These are phyloP conservation scores for Umbellularia californica DNA, from an alignment of 164 flowering plant genomes.

Conservation along the genomic window DNA sequence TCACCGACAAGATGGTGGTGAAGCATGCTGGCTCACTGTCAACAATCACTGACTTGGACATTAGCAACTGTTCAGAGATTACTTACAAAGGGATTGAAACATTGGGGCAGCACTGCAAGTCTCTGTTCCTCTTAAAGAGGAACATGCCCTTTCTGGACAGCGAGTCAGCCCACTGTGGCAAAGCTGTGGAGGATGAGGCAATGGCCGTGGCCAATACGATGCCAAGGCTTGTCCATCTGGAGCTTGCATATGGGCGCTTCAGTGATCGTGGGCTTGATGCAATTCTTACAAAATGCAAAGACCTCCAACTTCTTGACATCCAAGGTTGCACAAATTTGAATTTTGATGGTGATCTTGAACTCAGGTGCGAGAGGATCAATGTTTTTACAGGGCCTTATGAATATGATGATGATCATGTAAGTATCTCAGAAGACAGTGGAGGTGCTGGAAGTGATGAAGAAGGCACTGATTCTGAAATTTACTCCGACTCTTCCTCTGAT, in stretches of 20 bases:
- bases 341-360: conserved; percentile 27
- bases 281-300: conserved; percentile 24
- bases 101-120: conserved; percentile 58
- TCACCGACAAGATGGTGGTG: conserved; percentile 48
- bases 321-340: conserved; percentile 63
- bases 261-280: conserved; percentile 25
- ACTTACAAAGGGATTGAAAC: conserved; percentile 40
- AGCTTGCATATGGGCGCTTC: conserved; percentile 49
- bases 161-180: background rate
- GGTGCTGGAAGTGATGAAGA: background rate
- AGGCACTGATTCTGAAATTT: background rate
- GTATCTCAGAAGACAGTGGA: conserved; percentile 12
- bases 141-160: conserved; percentile 53
- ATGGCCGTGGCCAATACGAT: conserved; percentile 64
- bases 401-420: conserved; percentile 4
- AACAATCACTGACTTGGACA: conserved; percentile 41
- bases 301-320: conserved; percentile 50
- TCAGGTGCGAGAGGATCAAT: conserved; percentile 17
- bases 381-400: conserved; percentile 24
- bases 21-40: conserved; percentile 39
- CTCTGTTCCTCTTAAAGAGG: conserved; percentile 38
- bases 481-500: background rate
- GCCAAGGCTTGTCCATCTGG: conserved; percentile 64
- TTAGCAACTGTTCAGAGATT: conserved; percentile 52
- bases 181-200: conserved; percentile 44